Evolutionary conservation across 2,329 filamentous ascomycete species (phyloP), one percentile per base, ranked within the genome.

Genomic region (Claviceps pusilla): DNA sequence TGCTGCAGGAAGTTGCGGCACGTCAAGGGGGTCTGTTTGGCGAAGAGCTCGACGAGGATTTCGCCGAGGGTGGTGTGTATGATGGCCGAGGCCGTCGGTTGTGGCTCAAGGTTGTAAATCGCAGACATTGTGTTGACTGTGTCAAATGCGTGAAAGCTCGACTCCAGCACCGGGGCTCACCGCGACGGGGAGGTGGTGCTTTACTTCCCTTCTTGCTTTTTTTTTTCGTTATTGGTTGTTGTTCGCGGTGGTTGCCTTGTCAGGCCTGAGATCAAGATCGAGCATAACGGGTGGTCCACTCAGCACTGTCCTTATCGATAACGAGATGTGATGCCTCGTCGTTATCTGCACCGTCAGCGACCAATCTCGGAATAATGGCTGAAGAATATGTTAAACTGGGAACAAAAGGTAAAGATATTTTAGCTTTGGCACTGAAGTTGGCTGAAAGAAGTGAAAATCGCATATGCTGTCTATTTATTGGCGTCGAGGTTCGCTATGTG

Each of bases 1-100:
- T 90, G 85, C 69, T 98, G 93, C 42, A 98, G 78, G 70, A 98
- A 98, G 73, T 96, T 97, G 61, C 91, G 89, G 65, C 85, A 89
- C 31, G 93, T 86, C 58, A 96, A 76, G 9, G 93, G 93, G 0
- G 88, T 86, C 70, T 98, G 93, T 66, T 93, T 93, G 19, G 90
- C 90, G 75, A 95, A 98, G 55, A 98, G 83, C 69, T 95, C 89
- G 69, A 98, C 79, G 42, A 87, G 84, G 55, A 98, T 78, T 64
- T 95, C 90, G 69, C 93, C 93, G 48, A 84, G 76, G 7, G 88
- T 95, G 10, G 93, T 98, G 69, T 94, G 85, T 46, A 98, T 77
- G 60, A 96, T 83, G 55, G 87, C 89, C 60, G 93, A 95, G 28
- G 87, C 93, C 55, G 91, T 96, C 48, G 93, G 89, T 65, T 91